phyloP scores from a whole-genome alignment of 2,329 filamentous ascomycete genomes.

The Aspergillus pseudoglaucus region DNA sequence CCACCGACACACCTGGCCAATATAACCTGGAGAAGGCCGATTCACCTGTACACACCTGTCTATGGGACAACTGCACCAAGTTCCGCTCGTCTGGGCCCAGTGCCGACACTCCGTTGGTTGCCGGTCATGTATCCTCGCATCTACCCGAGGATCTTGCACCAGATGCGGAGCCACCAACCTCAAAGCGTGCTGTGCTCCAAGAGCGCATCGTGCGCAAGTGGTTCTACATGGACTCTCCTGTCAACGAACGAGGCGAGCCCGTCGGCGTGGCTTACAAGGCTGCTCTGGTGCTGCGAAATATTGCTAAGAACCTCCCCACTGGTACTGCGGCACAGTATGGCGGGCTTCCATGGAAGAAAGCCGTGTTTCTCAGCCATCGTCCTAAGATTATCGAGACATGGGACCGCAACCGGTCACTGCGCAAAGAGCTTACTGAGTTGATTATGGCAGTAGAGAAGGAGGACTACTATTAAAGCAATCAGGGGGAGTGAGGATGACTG shows the following conservation, averaged over 20 bases:
- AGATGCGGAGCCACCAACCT: conserved; percentile 27
- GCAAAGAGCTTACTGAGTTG: conserved; percentile 37
- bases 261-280: conserved; percentile 43
- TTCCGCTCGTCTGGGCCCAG: conserved; percentile 29
- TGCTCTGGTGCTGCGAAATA: conserved; percentile 41
- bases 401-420: conserved; percentile 36
- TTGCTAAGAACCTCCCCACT: conserved; percentile 37
- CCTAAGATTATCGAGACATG: conserved; percentile 33
- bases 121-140: conserved; percentile 36
- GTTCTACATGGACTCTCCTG: conserved; percentile 36
- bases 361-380: conserved; percentile 34
- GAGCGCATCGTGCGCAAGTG: conserved; percentile 35
- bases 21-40: conserved; percentile 32
- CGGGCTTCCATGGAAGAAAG: conserved; percentile 33
- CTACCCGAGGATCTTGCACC: conserved; percentile 30
- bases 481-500: neutral
- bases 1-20: conserved; percentile 24
- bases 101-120: conserved; percentile 30
- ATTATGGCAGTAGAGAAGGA: conserved; percentile 37
- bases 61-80: conserved; percentile 34
- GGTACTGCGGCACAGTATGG: conserved; percentile 22
- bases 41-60: conserved; percentile 29
- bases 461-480: conserved; percentile 23
- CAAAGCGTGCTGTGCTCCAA: conserved; percentile 33
- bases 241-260: conserved; percentile 38